Percentiles rank a stretch among this genome's conserved stretches.
Conservation (phyloP, 2,329 filamentous ascomycete genomes). For the Colletotrichum orbiculare region DNA sequence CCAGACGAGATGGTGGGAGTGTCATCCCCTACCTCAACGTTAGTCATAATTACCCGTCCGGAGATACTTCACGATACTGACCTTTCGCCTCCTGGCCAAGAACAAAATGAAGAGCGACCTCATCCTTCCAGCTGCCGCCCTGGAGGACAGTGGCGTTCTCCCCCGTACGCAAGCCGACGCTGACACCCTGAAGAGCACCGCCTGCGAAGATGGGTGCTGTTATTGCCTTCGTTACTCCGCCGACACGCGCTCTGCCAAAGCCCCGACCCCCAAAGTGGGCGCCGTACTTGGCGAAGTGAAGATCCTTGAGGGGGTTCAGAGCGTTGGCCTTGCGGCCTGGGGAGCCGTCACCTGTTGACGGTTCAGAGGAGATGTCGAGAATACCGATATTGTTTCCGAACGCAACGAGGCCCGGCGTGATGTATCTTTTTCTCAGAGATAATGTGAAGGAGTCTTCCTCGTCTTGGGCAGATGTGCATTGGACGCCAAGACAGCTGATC, state of each 20-base stretch:
- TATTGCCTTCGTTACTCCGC: conserved; percentile 56
- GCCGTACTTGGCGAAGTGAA: conserved; percentile 53
- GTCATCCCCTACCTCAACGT: neutral
- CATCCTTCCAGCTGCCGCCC: conserved; percentile 53
- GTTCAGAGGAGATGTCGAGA: conserved; percentile 58
- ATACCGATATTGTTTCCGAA: conserved; percentile 60
- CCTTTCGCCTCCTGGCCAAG: conserved; percentile 49
- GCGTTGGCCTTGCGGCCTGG: conserved; percentile 41
- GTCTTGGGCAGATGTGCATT: neutral
- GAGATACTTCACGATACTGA: neutral
- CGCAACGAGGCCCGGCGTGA: conserved; percentile 60
- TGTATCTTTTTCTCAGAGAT: conserved; percentile 55
- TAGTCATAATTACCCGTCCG: neutral
- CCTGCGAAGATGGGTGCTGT: conserved; percentile 47
- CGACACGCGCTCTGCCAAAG: conserved; percentile 53
- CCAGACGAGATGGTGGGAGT: conserved; percentile 21
- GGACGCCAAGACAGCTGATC: conserved; percentile 1
- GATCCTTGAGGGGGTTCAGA: conserved; percentile 41
- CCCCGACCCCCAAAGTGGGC: conserved; percentile 51
- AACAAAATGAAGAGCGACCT: conserved; percentile 54
- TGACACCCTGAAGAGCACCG: conserved; percentile 52
- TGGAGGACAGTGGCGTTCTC: conserved; percentile 50
- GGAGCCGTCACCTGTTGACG: conserved; percentile 58
- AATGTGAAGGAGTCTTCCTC: conserved; percentile 40
- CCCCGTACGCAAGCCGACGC: conserved; percentile 51